These are phyloP conservation scores for Ophiostoma pallidulum DNA, from an alignment of 2,329 filamentous ascomycete species.

Conservation along the genomic window DNA sequence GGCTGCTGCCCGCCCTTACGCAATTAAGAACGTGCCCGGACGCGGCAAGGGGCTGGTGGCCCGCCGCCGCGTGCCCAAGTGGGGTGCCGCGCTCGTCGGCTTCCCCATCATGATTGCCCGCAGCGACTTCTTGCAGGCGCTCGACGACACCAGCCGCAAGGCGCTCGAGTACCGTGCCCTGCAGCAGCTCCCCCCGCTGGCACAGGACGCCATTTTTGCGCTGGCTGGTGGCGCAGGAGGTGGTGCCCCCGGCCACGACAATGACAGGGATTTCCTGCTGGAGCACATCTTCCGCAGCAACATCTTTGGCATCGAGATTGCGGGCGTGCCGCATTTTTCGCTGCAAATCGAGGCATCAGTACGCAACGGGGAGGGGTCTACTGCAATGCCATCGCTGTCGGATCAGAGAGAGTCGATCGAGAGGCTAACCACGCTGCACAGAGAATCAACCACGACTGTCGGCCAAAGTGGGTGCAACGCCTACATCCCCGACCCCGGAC, in stretches of 20 bases:
- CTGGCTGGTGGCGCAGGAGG: conserved; percentile 19
- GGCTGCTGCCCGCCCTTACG: conserved; percentile 9
- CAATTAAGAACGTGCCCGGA: conserved; percentile 16
- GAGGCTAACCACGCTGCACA: neutral
- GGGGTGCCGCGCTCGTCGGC: conserved; percentile 18
- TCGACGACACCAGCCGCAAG: conserved; percentile 9
- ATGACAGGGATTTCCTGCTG: conserved; percentile 12
- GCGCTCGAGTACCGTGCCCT: conserved; percentile 17
- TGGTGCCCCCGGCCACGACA: conserved; percentile 7
- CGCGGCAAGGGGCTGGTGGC: conserved; percentile 20
- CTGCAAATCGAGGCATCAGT: conserved; percentile 20
- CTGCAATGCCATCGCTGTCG: no score
- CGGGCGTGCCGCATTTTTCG: conserved; percentile 19
- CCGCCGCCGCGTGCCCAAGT: conserved; percentile 13
- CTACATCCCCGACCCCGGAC: no score
- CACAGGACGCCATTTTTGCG: conserved; percentile 13
- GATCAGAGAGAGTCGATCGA: no score
- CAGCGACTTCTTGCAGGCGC: conserved; percentile 17
- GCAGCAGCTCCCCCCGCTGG: conserved; percentile 14
- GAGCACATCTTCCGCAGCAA: conserved; percentile 21
- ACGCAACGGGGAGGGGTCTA: no score
- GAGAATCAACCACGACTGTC: conserved; percentile 21
- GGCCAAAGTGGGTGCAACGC: conserved; percentile 16
- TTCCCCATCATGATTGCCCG: conserved; percentile 19
- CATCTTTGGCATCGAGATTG: conserved; percentile 22